Evolutionary conservation across 805 yeast species (phyloP).

Genomic region (Metschnikowia arizonensis): DNA sequence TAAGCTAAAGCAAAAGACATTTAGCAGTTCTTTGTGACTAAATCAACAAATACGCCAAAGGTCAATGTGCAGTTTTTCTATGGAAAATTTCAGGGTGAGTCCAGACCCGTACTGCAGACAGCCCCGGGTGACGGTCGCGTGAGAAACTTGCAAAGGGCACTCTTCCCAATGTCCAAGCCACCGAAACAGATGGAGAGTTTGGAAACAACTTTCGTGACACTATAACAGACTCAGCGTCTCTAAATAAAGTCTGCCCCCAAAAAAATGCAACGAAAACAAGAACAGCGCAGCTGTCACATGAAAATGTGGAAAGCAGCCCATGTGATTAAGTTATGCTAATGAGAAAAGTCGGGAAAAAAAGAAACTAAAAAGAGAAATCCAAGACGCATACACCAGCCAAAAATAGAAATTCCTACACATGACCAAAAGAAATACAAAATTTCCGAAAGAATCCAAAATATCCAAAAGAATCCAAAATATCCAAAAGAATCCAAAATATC

Average conservation of each 20-base stretch:
- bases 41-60: neutral
- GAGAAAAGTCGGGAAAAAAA: constrained; percentile 3
- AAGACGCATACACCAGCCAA: neutral
- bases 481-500: too few species aligned
- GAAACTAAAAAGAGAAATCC: constrained; percentile 5
- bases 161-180: neutral
- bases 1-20: too few species aligned
- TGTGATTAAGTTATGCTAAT: neutral
- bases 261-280: neutral
- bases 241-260: too few species aligned
- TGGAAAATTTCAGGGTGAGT: neutral
- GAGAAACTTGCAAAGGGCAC: neutral
- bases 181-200: neutral
- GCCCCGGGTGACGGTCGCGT: constrained; percentile 4
- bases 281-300: neutral
- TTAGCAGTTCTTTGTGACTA: too few species aligned
- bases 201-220: too few species aligned
- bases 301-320: neutral
- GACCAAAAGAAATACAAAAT: too few species aligned
- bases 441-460: too few species aligned
- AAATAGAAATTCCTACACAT: neutral
- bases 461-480: too few species aligned
- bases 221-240: too few species aligned
- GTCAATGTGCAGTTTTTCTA: neutral
- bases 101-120: neutral